phyloP scores from a whole-genome alignment of 371 early-diverging fungal genomes.

The Apophysomyces variabilis region DNA sequence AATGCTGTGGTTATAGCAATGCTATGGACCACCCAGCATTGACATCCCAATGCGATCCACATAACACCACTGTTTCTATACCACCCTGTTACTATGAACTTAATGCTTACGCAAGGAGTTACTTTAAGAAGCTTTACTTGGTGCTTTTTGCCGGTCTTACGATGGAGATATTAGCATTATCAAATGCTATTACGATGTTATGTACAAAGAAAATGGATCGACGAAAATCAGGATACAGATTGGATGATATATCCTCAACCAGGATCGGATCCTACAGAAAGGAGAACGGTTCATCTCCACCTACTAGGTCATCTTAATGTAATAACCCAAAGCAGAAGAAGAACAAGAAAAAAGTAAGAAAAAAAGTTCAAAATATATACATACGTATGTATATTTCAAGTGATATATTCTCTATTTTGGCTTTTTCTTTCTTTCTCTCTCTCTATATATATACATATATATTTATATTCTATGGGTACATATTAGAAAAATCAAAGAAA shows the following conservation, averaged over 20 bases:
- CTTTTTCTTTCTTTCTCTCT: neutral
- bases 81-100: conserved; percentile 36
- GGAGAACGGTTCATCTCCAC: conserved; percentile 1
- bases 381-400: too few relatives aligned
- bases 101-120: conserved; percentile 25
- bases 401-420: neutral
- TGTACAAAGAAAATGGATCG: conserved; percentile 38
- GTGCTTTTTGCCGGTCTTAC: conserved; percentile 47
- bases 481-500: too few relatives aligned
- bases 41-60: conserved; percentile 30
- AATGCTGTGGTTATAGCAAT: conserved; percentile 51
- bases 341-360: neutral
- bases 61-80: conserved; percentile 16
- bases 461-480: too few relatives aligned
- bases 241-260: conserved; percentile 39
- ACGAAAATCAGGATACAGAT: conserved; percentile 49
- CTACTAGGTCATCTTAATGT: neutral
- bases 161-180: conserved; percentile 43
- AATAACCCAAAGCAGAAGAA: neutral
- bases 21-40: conserved; percentile 31
- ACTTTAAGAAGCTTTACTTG: conserved; percentile 42
- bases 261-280: conserved; percentile 8
- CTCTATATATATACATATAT: too few relatives aligned
- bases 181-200: conserved; percentile 47
- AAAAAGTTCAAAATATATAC: neutral